Base-by-base conservation (phyloP, 805 yeast species). In the Nakazawaea ambrosiae region DNA sequence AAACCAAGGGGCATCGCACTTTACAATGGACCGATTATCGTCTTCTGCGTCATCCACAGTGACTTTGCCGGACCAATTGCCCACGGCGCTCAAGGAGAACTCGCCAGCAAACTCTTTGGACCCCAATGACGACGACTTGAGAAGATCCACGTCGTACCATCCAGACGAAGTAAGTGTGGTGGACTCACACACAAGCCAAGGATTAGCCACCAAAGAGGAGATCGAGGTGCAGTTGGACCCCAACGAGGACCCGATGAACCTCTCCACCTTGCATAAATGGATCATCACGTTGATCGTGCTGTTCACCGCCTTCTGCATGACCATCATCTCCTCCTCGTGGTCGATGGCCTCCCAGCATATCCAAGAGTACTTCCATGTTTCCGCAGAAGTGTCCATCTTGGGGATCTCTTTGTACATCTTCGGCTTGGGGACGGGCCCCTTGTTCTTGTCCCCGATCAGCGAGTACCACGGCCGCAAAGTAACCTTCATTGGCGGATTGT, bases 311-410 rank as follows among this genome's bases (percentile, higher is more conserved):
- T 65, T 80, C 40, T 68, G 75, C 37, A 75, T 80, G 29, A 80
- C 89, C 0, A 67, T 81, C 56, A 73, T 82, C 5, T 80, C 89
- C 0, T 81, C 88, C 0, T 66, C 74, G 33, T 83, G 80, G 68
- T 69, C 85, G 3, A 66, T 78, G 44, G 82, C 78, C 12, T 64
- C 79, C 3, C 68, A 65, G 1, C 70, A 75, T 26, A 65, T 79
- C 20, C 56, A 57, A 53, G 54, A 46, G 3, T 55, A 61, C 24
- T 78, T 78, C 48, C 57, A 61, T 20, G 68, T 76, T 1, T 70
- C 80, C 1, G 61, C 66, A 38, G 88, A 81, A 42, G 69, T 81
- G n/a, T 68, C 70, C 31, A 68, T 82, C 11, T 54, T 82, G 31
- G 65, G 75, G 14, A 75, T 78, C 7, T 67, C 80, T 2, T 57